Evolutionary conservation across 257 asterid genomes (phyloP).

Genomic region (Gynochthodes officinalis): DNA sequence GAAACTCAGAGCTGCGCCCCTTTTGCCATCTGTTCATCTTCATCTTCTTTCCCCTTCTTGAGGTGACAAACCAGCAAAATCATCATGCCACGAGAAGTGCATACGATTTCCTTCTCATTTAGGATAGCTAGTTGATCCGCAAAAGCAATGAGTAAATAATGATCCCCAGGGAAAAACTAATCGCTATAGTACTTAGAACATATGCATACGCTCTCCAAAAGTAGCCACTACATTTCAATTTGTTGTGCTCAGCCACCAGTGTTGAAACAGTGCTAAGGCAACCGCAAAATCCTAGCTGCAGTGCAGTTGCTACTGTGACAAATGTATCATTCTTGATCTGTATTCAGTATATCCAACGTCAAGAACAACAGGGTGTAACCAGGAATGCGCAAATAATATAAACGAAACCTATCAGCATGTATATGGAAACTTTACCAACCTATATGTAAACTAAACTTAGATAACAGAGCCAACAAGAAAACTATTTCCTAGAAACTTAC

Average conservation of each 20-base stretch:
- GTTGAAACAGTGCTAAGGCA: constrained; percentile 84
- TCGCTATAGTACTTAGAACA: constrained; percentile 36
- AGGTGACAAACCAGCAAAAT: neutral
- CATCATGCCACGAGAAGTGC: too few species aligned
- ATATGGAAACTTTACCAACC: neutral
- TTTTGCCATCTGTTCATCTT: neutral
- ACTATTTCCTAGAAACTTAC: constrained; percentile 27
- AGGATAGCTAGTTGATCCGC: constrained; percentile 34
- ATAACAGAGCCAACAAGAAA: neutral
- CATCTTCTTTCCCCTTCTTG: neutral
- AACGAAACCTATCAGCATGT: neutral
- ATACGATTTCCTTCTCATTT: neutral
- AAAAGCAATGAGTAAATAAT: constrained; percentile 60
- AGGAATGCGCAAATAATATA: neutral
- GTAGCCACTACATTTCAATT: constrained; percentile 52
- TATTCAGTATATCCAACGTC: neutral
- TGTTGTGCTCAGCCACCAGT: constrained; percentile 66
- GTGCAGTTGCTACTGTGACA: constrained; percentile 47
- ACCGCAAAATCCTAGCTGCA: constrained; percentile 82
- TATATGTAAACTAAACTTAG: too few species aligned
- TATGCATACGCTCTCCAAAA: constrained; percentile 71
- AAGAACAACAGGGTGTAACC: neutral
- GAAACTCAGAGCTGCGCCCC: too few species aligned
- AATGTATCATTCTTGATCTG: constrained; percentile 45
- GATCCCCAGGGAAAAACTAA: constrained; percentile 56